These are phyloP conservation scores for Phoma sp. DNA, from an alignment of 2,329 filamentous ascomycete genomes.

Conservation along the genomic window DNA sequence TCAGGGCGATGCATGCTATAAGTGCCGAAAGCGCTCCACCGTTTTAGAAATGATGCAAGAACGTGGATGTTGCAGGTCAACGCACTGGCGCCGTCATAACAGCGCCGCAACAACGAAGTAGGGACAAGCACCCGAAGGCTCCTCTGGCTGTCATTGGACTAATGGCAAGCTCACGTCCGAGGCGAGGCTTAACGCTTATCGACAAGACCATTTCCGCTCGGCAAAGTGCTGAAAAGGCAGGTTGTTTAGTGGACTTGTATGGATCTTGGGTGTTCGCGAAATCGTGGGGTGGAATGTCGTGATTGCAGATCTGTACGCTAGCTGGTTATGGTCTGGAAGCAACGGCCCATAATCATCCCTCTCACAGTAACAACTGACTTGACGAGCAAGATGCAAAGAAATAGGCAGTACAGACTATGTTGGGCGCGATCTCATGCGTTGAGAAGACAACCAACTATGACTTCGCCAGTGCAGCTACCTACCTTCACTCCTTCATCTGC, in stretches of 20 bases:
- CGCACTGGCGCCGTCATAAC: conserved; percentile 14
- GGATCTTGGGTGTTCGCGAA: conserved; percentile 26
- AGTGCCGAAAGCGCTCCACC: not conserved
- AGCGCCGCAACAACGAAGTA: conserved; percentile 1
- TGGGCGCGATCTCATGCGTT: not conserved
- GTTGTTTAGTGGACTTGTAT: conserved; percentile 4
- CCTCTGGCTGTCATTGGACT: conserved; percentile 26
- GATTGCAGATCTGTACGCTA: conserved; percentile 35
- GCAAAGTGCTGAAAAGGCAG: conserved; percentile 12
- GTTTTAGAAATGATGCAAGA: conserved; percentile 42
- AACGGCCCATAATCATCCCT: too few relatives aligned
- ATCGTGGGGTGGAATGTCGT: conserved; percentile 45
- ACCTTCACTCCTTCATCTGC: too few relatives aligned
- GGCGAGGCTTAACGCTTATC: conserved; percentile 16
- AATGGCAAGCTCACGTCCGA: conserved; percentile 14
- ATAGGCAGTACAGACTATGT: too few relatives aligned
- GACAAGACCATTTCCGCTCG: conserved; percentile 5
- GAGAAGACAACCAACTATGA: too few relatives aligned
- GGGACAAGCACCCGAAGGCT: conserved; percentile 8
- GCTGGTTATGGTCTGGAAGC: not conserved
- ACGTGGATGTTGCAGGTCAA: conserved; percentile 24
- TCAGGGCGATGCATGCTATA: conserved; percentile 16
- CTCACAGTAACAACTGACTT: too few relatives aligned
- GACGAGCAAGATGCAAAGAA: too few relatives aligned
- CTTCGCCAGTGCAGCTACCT: too few relatives aligned